phyloP scores from a whole-genome alignment of 148 eudicot species.

The Silene uniflora region DNA sequence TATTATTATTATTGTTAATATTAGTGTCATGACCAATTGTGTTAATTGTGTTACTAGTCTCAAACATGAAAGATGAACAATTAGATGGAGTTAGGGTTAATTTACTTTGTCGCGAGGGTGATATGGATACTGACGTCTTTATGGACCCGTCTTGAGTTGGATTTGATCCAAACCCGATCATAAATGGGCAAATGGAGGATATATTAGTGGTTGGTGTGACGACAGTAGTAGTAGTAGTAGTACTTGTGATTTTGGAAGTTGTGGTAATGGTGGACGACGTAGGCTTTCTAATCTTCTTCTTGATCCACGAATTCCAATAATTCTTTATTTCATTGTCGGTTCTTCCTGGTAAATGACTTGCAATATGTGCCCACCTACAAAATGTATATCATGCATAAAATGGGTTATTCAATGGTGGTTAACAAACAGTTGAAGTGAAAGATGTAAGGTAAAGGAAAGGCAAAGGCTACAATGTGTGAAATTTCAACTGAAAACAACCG shows the following conservation, averaged over 20 bases:
- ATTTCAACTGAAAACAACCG: constrained; percentile 1
- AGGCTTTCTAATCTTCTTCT: constrained; percentile 72
- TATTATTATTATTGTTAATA: constrained; percentile 1
- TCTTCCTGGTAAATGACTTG: constrained; percentile 90
- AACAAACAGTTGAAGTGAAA: constrained; percentile 5
- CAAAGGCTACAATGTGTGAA: constrained; percentile 4
- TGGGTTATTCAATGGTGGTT: constrained; percentile 17
- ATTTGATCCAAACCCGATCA: constrained; percentile 23
- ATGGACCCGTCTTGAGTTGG: constrained; percentile 10
- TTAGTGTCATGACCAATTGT: constrained; percentile 13
- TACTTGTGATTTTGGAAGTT: constrained; percentile 4
- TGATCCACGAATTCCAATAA: constrained; percentile 98
- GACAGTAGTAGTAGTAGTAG: constrained; percentile 11
- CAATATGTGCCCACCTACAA: constrained; percentile 93
- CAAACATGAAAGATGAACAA: constrained; percentile 21
- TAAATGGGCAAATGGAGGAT: constrained; percentile 15
- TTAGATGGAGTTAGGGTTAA: constrained; percentile 31
- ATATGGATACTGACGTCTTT: not conserved
- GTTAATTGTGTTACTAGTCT: not conserved
- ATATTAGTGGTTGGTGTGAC: not conserved
- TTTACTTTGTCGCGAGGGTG: constrained; percentile 20
- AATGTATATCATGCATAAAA: not conserved
- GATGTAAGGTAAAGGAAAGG: not conserved
- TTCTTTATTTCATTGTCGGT: constrained; percentile 93
- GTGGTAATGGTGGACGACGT: constrained; percentile 17